These are phyloP conservation scores for Russula griseocarnosa DNA, from an alignment of 768 basidiomycete species.

Conservation along the genomic window DNA sequence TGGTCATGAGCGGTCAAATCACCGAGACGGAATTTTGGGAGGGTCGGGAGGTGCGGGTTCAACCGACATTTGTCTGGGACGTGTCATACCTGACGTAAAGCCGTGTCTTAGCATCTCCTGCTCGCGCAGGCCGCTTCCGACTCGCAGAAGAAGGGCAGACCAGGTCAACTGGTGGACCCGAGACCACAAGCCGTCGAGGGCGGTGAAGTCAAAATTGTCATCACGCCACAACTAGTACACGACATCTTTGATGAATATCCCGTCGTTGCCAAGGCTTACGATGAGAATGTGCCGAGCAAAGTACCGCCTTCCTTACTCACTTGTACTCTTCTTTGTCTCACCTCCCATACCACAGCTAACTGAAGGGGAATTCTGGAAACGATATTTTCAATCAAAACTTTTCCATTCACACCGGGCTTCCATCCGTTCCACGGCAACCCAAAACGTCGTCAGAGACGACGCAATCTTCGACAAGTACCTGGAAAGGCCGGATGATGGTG, in stretches of 20 bases:
- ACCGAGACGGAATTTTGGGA: slow-evolving; percentile 97
- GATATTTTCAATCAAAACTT: slow-evolving; percentile 93
- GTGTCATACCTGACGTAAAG: slow-evolving; percentile 32
- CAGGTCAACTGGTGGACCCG: slow-evolving; percentile 83
- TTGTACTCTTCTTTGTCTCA: slow-evolving; percentile 7
- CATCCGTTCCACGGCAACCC: slow-evolving; percentile 78
- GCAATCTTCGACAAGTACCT: slow-evolving; percentile 93
- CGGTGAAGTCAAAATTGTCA: slow-evolving; percentile 83
- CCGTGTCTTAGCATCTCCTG: slow-evolving; percentile 56
- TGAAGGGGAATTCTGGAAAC: slow-evolving; percentile 92
- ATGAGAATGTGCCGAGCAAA: slow-evolving; percentile 85
- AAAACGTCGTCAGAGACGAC: slow-evolving; percentile 85
- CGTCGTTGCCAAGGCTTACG: slow-evolving; percentile 87
- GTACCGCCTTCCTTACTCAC: slow-evolving; percentile 38
- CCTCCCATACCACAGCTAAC: slow-evolving; percentile 52
- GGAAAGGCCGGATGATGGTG: slow-evolving; percentile 94
- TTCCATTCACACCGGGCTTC: slow-evolving; percentile 95
- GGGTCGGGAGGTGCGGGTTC: slow-evolving; percentile 75
- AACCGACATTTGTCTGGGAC: slow-evolving; percentile 20
- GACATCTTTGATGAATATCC: slow-evolving; percentile 99
- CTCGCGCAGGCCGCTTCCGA: slow-evolving; percentile 72
- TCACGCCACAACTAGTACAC: slow-evolving; percentile 86
- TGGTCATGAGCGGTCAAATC: slow-evolving; percentile 81
- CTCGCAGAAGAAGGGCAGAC: slow-evolving; percentile 72
- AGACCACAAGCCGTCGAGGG: slow-evolving; percentile 79